Percentiles rank a stretch among this genome's conserved stretches.
Conservation (phyloP, 2,329 filamentous ascomycete species). For the Polytolypa hystricis region DNA sequence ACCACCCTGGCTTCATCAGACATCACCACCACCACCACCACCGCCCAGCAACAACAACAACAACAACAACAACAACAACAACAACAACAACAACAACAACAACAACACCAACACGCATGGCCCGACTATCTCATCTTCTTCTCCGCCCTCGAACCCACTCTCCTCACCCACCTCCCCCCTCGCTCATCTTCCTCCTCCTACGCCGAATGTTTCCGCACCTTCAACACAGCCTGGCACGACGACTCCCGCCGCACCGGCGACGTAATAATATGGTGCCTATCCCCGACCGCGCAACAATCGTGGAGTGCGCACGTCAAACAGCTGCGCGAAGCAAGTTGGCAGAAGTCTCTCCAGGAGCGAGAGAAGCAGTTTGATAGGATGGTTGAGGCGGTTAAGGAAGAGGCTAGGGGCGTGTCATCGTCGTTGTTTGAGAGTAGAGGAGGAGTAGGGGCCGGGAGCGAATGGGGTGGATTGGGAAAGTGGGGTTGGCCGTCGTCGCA, state of each 20-base stretch:
- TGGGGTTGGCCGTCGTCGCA: too few relatives aligned
- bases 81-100: too few relatives aligned
- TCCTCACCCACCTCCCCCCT: slow-evolving; percentile 34
- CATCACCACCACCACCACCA: neutral
- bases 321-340: slow-evolving; percentile 7
- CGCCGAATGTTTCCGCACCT: slow-evolving; percentile 47
- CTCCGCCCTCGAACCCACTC: slow-evolving; percentile 42
- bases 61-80: too few relatives aligned
- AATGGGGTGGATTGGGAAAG: too few relatives aligned
- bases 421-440: too few relatives aligned
- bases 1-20: slow-evolving; percentile 1
- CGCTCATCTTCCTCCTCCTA: slow-evolving; percentile 41
- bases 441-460: too few relatives aligned
- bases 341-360: slow-evolving; percentile 14
- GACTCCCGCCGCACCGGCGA: slow-evolving; percentile 51
- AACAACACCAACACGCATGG: too few relatives aligned
- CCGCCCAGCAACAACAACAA: too few relatives aligned
- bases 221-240: slow-evolving; percentile 53
- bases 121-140: slow-evolving; percentile 45
- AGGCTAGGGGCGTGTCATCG: slow-evolving; percentile 12
- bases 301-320: slow-evolving; percentile 22
- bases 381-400: slow-evolving; percentile 21
- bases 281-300: slow-evolving; percentile 23
- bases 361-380: slow-evolving; percentile 28
- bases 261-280: slow-evolving; percentile 49